Percentiles rank a stretch among this genome's conserved stretches.
phyloP scores from a whole-genome alignment of 768 basidiomycete genomes.

The Filobasidium floriforme region DNA sequence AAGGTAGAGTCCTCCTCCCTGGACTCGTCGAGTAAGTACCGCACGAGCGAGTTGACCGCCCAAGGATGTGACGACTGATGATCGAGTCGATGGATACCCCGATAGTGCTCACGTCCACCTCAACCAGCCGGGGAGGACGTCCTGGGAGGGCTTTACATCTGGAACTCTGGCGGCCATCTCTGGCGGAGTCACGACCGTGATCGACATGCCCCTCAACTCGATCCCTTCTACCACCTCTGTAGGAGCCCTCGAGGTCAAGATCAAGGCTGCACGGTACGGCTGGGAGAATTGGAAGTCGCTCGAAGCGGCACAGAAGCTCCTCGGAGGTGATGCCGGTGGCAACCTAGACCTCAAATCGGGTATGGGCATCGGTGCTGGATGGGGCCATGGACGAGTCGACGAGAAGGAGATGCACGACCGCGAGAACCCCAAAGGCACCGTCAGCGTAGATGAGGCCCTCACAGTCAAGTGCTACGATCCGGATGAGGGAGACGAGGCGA shows the following conservation, averaged over 20 bases:
- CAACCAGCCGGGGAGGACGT: conserved; percentile 85
- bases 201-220: conserved; percentile 98
- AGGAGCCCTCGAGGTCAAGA: conserved; percentile 63
- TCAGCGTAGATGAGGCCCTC: conserved; percentile 6
- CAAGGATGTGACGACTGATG: not conserved
- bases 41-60: not conserved
- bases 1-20: conserved; percentile 60
- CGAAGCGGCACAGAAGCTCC: conserved; percentile 13
- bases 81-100: not conserved
- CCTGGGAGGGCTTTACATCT: conserved; percentile 89
- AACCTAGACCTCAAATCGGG: conserved; percentile 2
- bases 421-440: conserved; percentile 11
- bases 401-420: conserved; percentile 9
- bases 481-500: conserved; percentile 17
- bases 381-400: conserved; percentile 11
- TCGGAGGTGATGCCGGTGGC: conserved; percentile 1
- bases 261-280: conserved; percentile 56
- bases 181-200: conserved; percentile 88
- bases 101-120: conserved; percentile 63
- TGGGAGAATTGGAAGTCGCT: conserved; percentile 45
- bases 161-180: conserved; percentile 85
- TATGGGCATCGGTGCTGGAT: conserved; percentile 18
- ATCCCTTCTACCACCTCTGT: conserved; percentile 91
- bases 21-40: conserved; percentile 68
- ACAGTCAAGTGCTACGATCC: not conserved